Percentiles rank a stretch among this genome's conserved stretches.
These are phyloP conservation scores for Candida maltosa DNA, from an alignment of 805 yeast species.

Conservation along the genomic window DNA sequence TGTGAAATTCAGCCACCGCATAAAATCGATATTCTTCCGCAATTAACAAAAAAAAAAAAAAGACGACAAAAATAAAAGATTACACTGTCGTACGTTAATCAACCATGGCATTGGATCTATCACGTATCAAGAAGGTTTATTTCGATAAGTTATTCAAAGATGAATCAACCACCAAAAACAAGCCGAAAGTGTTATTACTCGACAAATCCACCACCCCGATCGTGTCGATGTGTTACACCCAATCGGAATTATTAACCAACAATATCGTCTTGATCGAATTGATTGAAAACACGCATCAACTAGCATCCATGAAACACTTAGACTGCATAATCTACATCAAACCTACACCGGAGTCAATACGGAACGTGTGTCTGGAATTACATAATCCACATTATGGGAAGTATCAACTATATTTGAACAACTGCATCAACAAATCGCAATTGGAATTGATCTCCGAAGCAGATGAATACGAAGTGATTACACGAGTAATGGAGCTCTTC, in stretches of 20 bases:
- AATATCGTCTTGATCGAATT: slow-evolving; percentile 81
- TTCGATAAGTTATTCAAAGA: slow-evolving; percentile 25
- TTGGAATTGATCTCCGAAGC: slow-evolving; percentile 86
- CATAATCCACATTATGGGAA: slow-evolving; percentile 73
- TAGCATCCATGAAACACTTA: slow-evolving; percentile 59
- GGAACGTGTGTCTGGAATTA: slow-evolving; percentile 61
- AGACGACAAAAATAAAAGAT: too few relatives aligned
- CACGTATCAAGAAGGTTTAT: slow-evolving; percentile 26
- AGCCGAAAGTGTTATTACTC: slow-evolving; percentile 71
- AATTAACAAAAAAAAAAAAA: too few relatives aligned
- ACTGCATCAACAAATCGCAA: slow-evolving; percentile 69
- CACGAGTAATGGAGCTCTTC: slow-evolving; percentile 76
- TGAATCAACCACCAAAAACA: slow-evolving; percentile 8
- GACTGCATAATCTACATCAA: slow-evolving; percentile 76
- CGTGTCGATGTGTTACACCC: slow-evolving; percentile 86
- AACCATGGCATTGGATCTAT: slow-evolving; percentile 27
- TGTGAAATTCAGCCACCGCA: too few relatives aligned
- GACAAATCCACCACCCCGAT: slow-evolving; percentile 80
- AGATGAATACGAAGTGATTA: slow-evolving; percentile 80
- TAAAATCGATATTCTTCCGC: too few relatives aligned
- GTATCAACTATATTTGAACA: slow-evolving; percentile 78
- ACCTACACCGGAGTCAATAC: slow-evolving; percentile 66
- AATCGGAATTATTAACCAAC: slow-evolving; percentile 73
- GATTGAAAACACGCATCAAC: slow-evolving; percentile 57
- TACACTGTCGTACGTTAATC: too few relatives aligned